These are phyloP conservation scores for Fistulinella cinereoalba DNA, from an alignment of 1,284 basidiomycete genomes.

Conservation along the genomic window DNA sequence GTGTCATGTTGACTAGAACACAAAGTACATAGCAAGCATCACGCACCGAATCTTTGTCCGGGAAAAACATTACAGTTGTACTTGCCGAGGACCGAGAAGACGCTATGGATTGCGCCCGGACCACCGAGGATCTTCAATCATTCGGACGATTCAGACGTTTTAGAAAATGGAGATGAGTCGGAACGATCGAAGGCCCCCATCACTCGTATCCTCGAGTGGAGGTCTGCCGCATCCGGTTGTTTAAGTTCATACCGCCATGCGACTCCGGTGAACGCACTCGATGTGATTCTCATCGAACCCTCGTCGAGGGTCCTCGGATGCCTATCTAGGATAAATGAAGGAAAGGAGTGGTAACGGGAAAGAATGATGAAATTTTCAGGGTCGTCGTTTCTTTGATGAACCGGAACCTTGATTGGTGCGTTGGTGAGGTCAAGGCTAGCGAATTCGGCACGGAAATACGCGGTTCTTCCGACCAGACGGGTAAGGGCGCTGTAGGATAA, in stretches of 20 bases:
- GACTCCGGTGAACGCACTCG: slow-evolving; percentile 1
- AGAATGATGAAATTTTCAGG: slow-evolving; percentile 11
- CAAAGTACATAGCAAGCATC: no score
- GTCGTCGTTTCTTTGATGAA: slow-evolving; percentile 6
- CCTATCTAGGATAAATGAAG: slow-evolving; percentile 27
- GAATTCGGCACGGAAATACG: slow-evolving; percentile 8
- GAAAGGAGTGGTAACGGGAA: slow-evolving; percentile 10
- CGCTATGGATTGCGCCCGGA: background rate
- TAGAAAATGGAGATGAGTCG: background rate
- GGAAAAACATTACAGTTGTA: no score
- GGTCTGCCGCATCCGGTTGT: background rate
- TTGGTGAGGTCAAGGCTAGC: background rate
- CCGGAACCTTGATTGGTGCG: slow-evolving; percentile 7
- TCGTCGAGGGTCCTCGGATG: slow-evolving; percentile 1
- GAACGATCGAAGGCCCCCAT: background rate
- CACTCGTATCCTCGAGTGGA: no score
- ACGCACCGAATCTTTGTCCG: no score
- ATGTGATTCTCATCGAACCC: slow-evolving; percentile 14
- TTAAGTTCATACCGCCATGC: slow-evolving; percentile 7
- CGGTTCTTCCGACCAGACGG: slow-evolving; percentile 2
- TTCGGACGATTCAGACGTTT: no score
- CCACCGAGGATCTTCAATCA: background rate
- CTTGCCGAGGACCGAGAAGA: no score
- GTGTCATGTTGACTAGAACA: no score
- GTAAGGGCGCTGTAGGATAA: background rate